Base-by-base conservation (phyloP, 2,329 filamentous ascomycete species). In the Sporothrix variecibatus region DNA sequence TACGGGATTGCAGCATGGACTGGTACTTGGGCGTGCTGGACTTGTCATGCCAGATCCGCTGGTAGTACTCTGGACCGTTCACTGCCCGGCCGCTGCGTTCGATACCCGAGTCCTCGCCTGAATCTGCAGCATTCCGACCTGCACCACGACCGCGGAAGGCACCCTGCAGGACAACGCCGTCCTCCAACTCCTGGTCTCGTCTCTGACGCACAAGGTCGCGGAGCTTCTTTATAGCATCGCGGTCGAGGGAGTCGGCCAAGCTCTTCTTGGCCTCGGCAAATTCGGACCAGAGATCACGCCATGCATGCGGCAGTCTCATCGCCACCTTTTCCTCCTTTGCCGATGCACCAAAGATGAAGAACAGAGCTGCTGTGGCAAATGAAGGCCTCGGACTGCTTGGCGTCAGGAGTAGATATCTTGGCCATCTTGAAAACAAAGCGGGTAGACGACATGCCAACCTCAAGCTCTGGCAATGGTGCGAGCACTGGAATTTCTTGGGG, bases 271-370 rank as follows among this genome's bases (percentile, higher is more conserved):
- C 83, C 70, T 91, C 89, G 0, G 90, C 86, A 74, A 97, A 88
- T 80, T 98, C 94, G 11, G 88, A 87, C 91, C 95, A 98, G 1
- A 98, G 84, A 77, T 97, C 93, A 80, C 93, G 91, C 93, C 94
- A 99, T 1, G 89, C 87, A 0, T 91, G 86, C 3, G 95, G 94
- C 20, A 99, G 85, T 70, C 93, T 89, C 76, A 97, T 81, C 75
- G 92, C 92, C 2, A 94, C 89, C 81, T 97, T 98, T 76, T 97
- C 94, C 79, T 98, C 95, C 78, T 94, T 96, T 0, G 89, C 83
- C 20, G 91, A 93, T n/a, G 89, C 87, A 1, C 90, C 90, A 77
- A 94, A 97, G 0, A 97, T 86, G 56, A 93, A 87, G 80, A 97
- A 98, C 1, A 99, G 84, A 1, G 93, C 94, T 15, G 90, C 87